phyloP scores from a whole-genome alignment of 768 basidiomycete species.

The Naganishia friedmannii region DNA sequence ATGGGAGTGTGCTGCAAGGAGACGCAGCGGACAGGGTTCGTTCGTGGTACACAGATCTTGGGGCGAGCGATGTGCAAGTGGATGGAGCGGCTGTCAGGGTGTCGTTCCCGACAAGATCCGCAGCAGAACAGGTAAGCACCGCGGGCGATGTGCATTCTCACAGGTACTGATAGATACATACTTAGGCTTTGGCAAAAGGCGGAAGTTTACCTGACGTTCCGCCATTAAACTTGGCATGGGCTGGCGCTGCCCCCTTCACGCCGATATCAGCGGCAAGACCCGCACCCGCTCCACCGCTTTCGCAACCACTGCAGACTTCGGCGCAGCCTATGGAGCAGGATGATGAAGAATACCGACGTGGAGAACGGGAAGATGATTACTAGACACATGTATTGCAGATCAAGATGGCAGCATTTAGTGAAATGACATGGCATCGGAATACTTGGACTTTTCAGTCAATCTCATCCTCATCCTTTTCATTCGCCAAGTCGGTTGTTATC shows the following conservation, averaged over 20 bases:
- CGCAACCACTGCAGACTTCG: background rate
- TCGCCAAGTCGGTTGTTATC: too few species aligned
- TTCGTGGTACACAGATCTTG: slow-evolving; percentile 76
- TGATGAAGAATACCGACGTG: slow-evolving; percentile 6
- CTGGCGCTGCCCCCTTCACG: background rate
- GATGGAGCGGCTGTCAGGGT: slow-evolving; percentile 36
- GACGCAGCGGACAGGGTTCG: slow-evolving; percentile 61
- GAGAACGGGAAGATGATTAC: slow-evolving; percentile 6
- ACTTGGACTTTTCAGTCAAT: too few species aligned
- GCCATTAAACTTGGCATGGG: background rate
- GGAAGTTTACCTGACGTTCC: background rate
- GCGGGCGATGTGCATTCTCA: background rate
- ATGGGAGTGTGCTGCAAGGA: slow-evolving; percentile 61
- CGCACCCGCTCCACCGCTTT: background rate
- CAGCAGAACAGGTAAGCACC: slow-evolving; percentile 43
- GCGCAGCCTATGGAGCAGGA: background rate
- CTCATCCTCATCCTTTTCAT: too few species aligned
- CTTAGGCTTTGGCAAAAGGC: background rate
- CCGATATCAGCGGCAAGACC: background rate
- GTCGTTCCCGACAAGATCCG: slow-evolving; percentile 41
- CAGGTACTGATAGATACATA: background rate
- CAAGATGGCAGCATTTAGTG: too few species aligned
- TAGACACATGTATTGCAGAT: background rate
- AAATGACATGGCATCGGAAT: too few species aligned
- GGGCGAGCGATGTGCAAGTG: slow-evolving; percentile 34